A percentile compares a stretch with the other conserved stretches of the same genome.
Conservation (phyloP, 352 stramenopile genomes). For the Aphanomyces stellatus region DNA sequence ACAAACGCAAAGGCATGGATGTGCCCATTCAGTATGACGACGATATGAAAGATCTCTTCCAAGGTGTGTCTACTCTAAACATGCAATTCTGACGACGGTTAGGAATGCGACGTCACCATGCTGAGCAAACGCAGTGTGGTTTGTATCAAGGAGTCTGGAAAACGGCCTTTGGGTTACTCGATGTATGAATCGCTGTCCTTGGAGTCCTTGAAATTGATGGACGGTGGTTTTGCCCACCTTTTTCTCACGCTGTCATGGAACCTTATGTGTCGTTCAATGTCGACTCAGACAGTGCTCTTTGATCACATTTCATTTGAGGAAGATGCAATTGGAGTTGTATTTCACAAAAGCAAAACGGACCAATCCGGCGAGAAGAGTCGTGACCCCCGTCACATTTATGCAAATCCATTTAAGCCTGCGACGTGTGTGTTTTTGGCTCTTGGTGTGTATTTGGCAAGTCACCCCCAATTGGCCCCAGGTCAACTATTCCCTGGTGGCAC, state of each 20-base stretch:
- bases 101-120: background rate
- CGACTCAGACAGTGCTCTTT: background rate
- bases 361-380: constrained; percentile 1
- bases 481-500: background rate
- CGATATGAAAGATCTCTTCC: background rate
- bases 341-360: constrained; percentile 1
- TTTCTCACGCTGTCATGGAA: background rate
- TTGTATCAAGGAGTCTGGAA: background rate
- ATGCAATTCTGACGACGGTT: background rate
- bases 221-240: background rate
- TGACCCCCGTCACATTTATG: background rate
- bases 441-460: constrained; percentile 17
- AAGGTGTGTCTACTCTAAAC: background rate
- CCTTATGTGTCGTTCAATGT: background rate
- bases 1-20: background rate
- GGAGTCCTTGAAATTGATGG: background rate
- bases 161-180: background rate
- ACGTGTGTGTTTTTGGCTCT: background rate
- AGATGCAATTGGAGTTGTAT: constrained; percentile 2
- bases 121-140: background rate
- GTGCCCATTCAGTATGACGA: background rate
- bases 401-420: background rate
- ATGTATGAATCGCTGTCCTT: background rate
- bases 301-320: background rate
- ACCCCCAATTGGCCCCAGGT: background rate